Evolutionary conservation across 2,329 filamentous ascomycete species (phyloP).

Genomic region (Alternaria postmessia): DNA sequence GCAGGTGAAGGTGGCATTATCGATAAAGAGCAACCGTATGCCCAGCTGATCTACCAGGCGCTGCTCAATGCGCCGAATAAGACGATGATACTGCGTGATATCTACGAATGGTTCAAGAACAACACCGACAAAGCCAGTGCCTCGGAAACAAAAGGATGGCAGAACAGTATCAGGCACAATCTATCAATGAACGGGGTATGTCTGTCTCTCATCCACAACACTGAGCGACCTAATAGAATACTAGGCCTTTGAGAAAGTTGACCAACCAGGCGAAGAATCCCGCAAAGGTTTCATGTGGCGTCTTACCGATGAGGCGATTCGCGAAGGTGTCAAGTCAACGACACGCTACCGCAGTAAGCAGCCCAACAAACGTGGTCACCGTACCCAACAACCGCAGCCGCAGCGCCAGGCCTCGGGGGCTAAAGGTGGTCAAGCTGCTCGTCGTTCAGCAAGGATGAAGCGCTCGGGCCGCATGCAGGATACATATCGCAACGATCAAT

Average conservation of each 20-base stretch:
- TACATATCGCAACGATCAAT: conserved; percentile 29
- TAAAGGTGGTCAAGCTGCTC: conserved; percentile 56
- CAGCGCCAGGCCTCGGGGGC: conserved; percentile 57
- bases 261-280: conserved; percentile 58
- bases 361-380: conserved; percentile 53
- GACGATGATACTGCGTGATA: conserved; percentile 81
- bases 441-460: conserved; percentile 36
- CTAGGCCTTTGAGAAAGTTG: conserved; percentile 65
- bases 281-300: conserved; percentile 81
- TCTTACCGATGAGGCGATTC: conserved; percentile 73
- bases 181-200: conserved; percentile 93
- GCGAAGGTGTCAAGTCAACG: conserved; percentile 81
- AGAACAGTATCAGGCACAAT: conserved; percentile 95
- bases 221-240: conserved; percentile 16
- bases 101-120: conserved; percentile 88
- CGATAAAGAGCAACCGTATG: conserved; percentile 73
- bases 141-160: conserved; percentile 73
- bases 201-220: not conserved
- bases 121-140: conserved; percentile 79
- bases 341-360: conserved; percentile 65
- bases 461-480: conserved; percentile 32
- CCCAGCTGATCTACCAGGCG: conserved; percentile 79
- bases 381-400: conserved; percentile 38
- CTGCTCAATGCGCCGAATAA: conserved; percentile 72
- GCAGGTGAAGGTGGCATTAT: conserved; percentile 27